Evolutionary conservation across 2,329 filamentous ascomycete genomes (phyloP).

Genomic region (Trichophyton benhamiae): DNA sequence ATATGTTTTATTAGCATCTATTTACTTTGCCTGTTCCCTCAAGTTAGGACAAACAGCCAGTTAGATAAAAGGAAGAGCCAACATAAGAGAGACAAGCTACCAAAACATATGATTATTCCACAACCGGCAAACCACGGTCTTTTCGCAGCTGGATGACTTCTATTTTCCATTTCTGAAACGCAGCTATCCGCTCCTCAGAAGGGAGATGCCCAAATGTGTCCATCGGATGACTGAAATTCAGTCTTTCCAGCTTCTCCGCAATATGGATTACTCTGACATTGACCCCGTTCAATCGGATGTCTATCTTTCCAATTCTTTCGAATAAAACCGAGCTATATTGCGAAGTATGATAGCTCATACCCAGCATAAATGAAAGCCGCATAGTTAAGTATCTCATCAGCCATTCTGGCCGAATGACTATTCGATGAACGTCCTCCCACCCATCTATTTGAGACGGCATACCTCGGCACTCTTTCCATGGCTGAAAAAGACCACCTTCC

Average conservation of each 20-base stretch:
- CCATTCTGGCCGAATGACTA: neutral
- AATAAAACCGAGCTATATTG: neutral
- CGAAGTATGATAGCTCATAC: neutral
- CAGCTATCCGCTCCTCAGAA: neutral
- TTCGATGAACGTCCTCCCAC: neutral
- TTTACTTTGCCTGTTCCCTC: neutral
- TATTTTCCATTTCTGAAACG: neutral
- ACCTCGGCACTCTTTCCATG: neutral
- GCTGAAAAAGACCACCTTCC: neutral
- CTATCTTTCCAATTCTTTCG: neutral
- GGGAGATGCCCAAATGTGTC: neutral
- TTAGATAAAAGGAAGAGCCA: neutral
- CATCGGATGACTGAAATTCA: neutral
- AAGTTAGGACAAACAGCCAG: neutral
- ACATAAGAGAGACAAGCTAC: neutral
- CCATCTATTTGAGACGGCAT: neutral
- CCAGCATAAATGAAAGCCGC: neutral
- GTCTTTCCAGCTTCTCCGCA: neutral
- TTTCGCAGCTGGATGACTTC: neutral
- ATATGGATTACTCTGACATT: neutral
- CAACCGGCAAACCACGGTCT: neutral
- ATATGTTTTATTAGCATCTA: neutral
- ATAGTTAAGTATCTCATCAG: neutral
- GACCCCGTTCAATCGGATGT: neutral
- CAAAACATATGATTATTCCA: neutral